phyloP scores from a whole-genome alignment of 495 filamentous ascomycete species.

The Lepidopterella palustris region DNA sequence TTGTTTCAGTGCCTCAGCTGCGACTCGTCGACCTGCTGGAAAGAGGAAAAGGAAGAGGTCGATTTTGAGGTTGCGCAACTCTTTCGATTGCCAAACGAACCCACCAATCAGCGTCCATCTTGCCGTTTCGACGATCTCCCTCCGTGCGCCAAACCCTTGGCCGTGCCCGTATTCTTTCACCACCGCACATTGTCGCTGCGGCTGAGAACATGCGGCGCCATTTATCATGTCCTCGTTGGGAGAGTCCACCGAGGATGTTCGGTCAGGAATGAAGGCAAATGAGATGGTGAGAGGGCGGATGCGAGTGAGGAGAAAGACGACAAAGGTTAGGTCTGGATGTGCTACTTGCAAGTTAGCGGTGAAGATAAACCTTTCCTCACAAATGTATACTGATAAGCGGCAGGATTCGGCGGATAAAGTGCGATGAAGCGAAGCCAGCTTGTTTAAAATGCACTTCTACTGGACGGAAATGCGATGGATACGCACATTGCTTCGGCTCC shows the following conservation, averaged over 20 bases:
- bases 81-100: background rate
- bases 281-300: background rate
- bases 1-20: background rate
- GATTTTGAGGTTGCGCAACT: background rate
- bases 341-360: background rate
- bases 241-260: background rate
- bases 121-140: background rate
- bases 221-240: background rate
- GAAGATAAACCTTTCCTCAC: background rate
- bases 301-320: background rate
- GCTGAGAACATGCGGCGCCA: background rate
- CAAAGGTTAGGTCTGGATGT: background rate
- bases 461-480: slow-evolving; percentile 1
- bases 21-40: background rate
- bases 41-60: background rate
- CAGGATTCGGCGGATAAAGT: background rate
- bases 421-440: background rate
- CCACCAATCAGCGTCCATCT: background rate
- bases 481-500: background rate
- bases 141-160: background rate
- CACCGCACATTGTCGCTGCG: background rate
- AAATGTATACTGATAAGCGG: background rate
- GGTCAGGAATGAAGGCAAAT: background rate
- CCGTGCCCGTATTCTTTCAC: background rate
- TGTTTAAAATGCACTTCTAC: background rate